Evolutionary conservation across 2,329 filamentous ascomycete genomes (phyloP), one percentile per base, ranked within the genome.

Genomic region (Fusarium sp.): DNA sequence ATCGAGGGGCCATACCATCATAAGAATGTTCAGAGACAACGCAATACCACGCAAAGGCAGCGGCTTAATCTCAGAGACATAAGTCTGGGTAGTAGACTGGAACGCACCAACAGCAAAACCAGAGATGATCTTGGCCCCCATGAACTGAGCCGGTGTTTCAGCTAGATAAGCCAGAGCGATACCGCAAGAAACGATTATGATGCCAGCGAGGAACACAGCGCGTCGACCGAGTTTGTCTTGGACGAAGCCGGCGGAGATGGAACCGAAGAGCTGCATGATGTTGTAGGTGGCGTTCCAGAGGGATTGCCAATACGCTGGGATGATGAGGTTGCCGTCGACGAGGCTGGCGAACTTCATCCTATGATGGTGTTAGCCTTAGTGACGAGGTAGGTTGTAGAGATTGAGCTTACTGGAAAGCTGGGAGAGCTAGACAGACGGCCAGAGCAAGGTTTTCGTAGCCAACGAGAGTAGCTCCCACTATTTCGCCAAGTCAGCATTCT

Each of bases 51-150:
- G 57, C 6, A 64, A 6, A 20, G 61, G 61, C 5, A 64, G 25
- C 3, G 61, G 61, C 1, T 39, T 39, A 20, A 64, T 53, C 33
- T 64, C 56, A 4, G 61, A 64, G 5, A 64, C 61, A 39, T 66
- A 66, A n/a, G 63, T 66, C 60, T 66, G 61, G 13, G 63, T 65
- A 1, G 60, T 65, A 4, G 63, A 49, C 50, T 65, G 50, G 27
- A 66, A 66, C 5, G 61, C 61, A 35, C 63, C 63, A 4, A 65
- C 63, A 0, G 63, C 63, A 10, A 65, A 66, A 15, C 60, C 60
- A 18, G 63, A 65, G 4, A 66, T 46, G 25, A 66, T 66, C 42
- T 66, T 66, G 12, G 63, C 63, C 1, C 63, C 63, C 63, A 65
- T 66, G 12, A 66, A 66, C 38, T 66, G 63, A 7, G 63, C 60